Percentiles rank a stretch among this genome's conserved stretches.
Evolutionary conservation across 176 grass and related monocot genomes (phyloP).

Genomic region (Guadua angustifolia): DNA sequence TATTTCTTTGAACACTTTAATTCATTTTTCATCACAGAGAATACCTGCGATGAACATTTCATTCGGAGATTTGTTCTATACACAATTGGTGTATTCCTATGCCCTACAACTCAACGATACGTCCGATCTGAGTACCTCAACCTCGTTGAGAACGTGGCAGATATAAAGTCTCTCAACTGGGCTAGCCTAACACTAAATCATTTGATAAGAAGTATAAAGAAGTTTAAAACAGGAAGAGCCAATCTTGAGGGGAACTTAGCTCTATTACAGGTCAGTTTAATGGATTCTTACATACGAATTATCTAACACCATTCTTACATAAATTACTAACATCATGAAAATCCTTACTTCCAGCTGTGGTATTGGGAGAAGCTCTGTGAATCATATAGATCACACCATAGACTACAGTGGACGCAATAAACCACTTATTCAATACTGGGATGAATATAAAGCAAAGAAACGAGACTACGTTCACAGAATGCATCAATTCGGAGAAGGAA

Average conservation of each 20-base stretch:
- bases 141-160: neutral
- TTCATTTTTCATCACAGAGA: neutral
- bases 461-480: rapidly evolving
- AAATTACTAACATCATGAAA: too few relatives aligned
- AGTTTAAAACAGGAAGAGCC: neutral
- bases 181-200: neutral
- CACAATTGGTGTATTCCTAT: neutral
- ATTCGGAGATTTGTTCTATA: neutral
- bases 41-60: neutral
- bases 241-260: neutral
- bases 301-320: too few relatives aligned
- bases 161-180: neutral
- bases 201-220: neutral
- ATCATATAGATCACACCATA: neutral
- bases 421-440: neutral
- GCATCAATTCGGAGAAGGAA: neutral
- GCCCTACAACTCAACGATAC: neutral
- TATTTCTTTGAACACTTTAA: neutral
- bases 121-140: neutral
- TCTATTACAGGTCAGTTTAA: neutral
- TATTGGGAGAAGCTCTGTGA: neutral
- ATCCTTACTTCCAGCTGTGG: too few relatives aligned
- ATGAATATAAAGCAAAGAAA: neutral
- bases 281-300: too few relatives aligned
- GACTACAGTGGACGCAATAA: rapidly evolving